Evolutionary conservation across 129 eudicot species (phyloP), one percentile per base, ranked within the genome.

Genomic region (Flaveria ramosissima): DNA sequence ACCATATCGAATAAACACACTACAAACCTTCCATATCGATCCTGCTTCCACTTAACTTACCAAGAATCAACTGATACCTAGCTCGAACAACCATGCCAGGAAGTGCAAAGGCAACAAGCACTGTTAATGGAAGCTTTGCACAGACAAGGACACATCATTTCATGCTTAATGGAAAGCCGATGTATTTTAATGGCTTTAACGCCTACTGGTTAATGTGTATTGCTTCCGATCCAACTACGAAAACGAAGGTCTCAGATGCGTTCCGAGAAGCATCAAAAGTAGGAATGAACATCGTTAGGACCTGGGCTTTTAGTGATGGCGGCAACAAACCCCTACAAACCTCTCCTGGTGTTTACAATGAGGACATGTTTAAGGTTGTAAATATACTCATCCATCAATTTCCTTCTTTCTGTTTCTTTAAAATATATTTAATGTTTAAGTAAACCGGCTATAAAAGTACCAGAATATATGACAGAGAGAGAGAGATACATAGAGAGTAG

Each of bases 221-320:
- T n/a, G n/a, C n/a, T n/a, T n/a, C n/a, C n/a, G n/a, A n/a, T n/a
- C n/a, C n/a, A n/a, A n/a, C n/a, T n/a, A n/a, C n/a, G n/a, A n/a
- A n/a, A n/a, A n/a, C n/a, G n/a, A n/a, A n/a, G n/a, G n/a, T n/a
- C n/a, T n/a, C n/a, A n/a, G n/a, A n/a, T n/a, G n/a, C n/a, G n/a
- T n/a, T n/a, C n/a, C n/a, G n/a, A n/a, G n/a, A n/a, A n/a, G n/a
- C n/a, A n/a, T n/a, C n/a, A n/a, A n/a, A n/a, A n/a, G 0, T 76
- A 20, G 89, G 89, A 26, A 73, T 87, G 85, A 87, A 87, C 50
- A 71, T 87, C 0, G 85, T 82, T 1, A 87, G 92, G 78, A 87
- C 87, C 46, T 87, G 92, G 92, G 92, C 87, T 51, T 84, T 84
- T 39, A 68, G 53, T 30, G 76, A 56, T 72, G 66, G 76, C 20